These are phyloP conservation scores for Stemphylium beticola DNA, from an alignment of 2,329 filamentous ascomycete species.

Conservation along the genomic window DNA sequence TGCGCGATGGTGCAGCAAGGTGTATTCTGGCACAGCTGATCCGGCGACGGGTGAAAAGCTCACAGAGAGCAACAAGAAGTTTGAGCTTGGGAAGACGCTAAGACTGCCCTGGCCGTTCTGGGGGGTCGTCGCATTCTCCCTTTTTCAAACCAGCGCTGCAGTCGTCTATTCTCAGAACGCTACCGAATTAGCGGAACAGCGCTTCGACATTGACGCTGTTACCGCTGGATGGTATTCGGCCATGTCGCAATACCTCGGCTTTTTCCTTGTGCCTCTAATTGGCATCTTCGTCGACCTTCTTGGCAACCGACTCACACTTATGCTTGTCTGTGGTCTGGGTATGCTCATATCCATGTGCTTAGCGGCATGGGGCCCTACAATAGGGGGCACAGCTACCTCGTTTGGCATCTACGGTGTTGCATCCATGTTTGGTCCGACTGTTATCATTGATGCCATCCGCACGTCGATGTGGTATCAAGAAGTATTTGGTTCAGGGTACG, in stretches of 20 bases:
- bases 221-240: conserved; percentile 67
- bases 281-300: conserved; percentile 64
- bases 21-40: conserved; percentile 57
- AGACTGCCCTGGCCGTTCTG: conserved; percentile 67
- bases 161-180: conserved; percentile 63
- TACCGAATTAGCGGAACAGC: conserved; percentile 66
- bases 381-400: conserved; percentile 62
- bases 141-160: conserved; percentile 65
- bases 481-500: conserved; percentile 66
- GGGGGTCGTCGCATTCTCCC: conserved; percentile 60
- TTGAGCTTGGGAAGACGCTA: conserved; percentile 63
- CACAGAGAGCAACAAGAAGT: conserved; percentile 65
- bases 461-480: conserved; percentile 66
- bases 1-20: conserved; percentile 57
- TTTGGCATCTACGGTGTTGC: conserved; percentile 67
- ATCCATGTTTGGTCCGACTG: conserved; percentile 61
- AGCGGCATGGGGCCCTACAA: conserved; percentile 58
- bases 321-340: conserved; percentile 55
- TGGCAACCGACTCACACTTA: conserved; percentile 59
- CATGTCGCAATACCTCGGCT: conserved; percentile 61
- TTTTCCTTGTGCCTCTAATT: conserved; percentile 64
- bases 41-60: conserved; percentile 64
- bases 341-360: conserved; percentile 63
- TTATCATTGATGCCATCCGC: conserved; percentile 66
- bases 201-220: conserved; percentile 62